phyloP scores from a whole-genome alignment of 306 rosid species.

The Prunus fruticosa region DNA sequence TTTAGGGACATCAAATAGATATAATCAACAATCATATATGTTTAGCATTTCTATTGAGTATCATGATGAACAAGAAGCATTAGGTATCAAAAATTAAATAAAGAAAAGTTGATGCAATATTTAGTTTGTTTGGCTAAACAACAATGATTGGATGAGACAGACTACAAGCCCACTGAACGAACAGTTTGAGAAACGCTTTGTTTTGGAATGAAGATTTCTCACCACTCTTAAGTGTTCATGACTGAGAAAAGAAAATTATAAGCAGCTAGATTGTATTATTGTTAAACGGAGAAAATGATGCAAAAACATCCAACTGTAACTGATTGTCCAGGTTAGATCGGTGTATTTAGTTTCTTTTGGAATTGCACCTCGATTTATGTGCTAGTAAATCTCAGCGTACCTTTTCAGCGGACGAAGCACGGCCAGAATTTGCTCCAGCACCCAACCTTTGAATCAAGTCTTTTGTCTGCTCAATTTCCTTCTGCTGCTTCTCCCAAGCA shows the following conservation, averaged over 20 bases:
- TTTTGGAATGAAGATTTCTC: neutral
- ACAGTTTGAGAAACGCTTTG: neutral
- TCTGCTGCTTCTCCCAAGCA: slow-evolving; percentile 99
- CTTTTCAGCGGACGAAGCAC: slow-evolving; percentile 97
- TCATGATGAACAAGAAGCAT: neutral
- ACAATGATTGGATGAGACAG: neutral
- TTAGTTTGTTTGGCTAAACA: neutral
- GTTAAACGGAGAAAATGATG: neutral
- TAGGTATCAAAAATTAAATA: neutral
- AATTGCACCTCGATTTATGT: neutral
- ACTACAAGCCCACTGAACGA: neutral
- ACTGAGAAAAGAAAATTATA: neutral
- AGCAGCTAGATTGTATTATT: neutral
- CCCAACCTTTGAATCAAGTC: slow-evolving; percentile 82
- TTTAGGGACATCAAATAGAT: neutral
- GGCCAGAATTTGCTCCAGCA: slow-evolving; percentile 95
- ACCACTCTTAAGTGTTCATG: neutral
- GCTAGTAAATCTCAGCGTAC: slow-evolving; percentile 31
- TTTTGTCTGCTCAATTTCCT: slow-evolving; percentile 84
- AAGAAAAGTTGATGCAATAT: neutral
- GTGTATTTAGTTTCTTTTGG: neutral
- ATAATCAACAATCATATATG: neutral
- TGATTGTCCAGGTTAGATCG: neutral
- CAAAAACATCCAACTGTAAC: neutral
- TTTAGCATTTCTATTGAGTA: neutral